Evolutionary conservation across 768 basidiomycete species (phyloP).

Genomic region (Amanita phalloides): DNA sequence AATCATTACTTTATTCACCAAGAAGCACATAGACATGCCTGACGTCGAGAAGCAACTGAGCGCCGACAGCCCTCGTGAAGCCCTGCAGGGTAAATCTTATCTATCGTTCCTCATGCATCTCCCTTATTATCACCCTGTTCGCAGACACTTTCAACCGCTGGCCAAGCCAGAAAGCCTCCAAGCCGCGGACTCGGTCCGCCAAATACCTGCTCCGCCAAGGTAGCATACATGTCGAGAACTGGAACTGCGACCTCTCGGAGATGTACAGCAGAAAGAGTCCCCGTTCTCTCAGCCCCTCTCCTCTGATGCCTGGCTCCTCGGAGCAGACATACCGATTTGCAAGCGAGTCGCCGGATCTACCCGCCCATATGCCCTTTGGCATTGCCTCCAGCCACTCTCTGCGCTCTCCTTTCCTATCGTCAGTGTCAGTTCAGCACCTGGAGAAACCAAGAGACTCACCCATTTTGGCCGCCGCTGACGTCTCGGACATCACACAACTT

Average conservation of each 20-base stretch:
- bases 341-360: background rate
- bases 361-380: background rate
- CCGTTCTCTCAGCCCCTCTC: background rate
- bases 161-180: background rate
- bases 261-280: background rate
- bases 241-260: conserved; percentile 4
- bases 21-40: no score
- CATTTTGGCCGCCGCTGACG: background rate
- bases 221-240: conserved; percentile 1
- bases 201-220: conserved; percentile 5
- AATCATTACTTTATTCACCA: no score
- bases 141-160: background rate
- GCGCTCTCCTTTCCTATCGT: conserved; percentile 1
- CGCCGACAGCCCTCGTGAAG: no score
- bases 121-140: no score
- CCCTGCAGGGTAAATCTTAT: no score
- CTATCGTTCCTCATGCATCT: no score
- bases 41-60: no score
- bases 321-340: background rate
- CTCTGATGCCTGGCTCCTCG: background rate
- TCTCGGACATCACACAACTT: background rate
- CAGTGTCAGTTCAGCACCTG: background rate
- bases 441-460: background rate
- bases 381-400: background rate
- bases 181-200: conserved; percentile 1